These are phyloP conservation scores for Casuarina equisetifolia DNA, from an alignment of 306 rosid genomes.

Conservation along the genomic window DNA sequence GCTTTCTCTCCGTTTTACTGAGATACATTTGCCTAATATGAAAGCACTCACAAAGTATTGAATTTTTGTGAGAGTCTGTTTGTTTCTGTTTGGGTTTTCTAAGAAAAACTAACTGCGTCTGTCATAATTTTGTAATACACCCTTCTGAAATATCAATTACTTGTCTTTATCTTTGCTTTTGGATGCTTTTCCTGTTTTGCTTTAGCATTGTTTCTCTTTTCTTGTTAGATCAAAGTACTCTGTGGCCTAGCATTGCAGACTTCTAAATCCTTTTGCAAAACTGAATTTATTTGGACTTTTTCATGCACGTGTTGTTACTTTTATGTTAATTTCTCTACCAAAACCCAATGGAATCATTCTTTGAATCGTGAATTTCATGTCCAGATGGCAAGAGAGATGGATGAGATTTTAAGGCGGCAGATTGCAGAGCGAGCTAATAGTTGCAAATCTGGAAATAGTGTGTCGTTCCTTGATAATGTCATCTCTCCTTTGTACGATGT, in stretches of 20 bases:
- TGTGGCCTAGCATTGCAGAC: neutral
- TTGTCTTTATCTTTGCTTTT: neutral
- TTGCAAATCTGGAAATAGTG: slow-evolving; percentile 61
- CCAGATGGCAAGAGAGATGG: slow-evolving; percentile 97
- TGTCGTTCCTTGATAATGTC: slow-evolving; percentile 83
- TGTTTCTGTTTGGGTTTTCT: neutral
- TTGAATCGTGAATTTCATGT: slow-evolving; percentile 27
- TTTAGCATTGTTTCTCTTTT: neutral
- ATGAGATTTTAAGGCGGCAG: slow-evolving; percentile 72
- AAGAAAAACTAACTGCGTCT: neutral
- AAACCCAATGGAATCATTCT: neutral
- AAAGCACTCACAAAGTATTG: neutral
- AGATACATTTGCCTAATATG: neutral
- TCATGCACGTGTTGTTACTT: neutral
- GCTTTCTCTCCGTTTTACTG: neutral
- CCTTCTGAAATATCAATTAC: neutral
- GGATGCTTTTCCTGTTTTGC: neutral
- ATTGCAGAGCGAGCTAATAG: slow-evolving; percentile 80
- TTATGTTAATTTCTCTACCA: neutral
- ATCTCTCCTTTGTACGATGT: slow-evolving; percentile 74
- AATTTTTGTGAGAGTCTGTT: neutral
- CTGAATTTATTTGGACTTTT: neutral
- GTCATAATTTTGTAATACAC: neutral
- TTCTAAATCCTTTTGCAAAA: neutral
- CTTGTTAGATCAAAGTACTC: neutral